Evolutionary conservation across 495 filamentous ascomycete genomes (phyloP), one percentile per base, ranked within the genome.

Genomic region (Talaromyces nanjingensis): DNA sequence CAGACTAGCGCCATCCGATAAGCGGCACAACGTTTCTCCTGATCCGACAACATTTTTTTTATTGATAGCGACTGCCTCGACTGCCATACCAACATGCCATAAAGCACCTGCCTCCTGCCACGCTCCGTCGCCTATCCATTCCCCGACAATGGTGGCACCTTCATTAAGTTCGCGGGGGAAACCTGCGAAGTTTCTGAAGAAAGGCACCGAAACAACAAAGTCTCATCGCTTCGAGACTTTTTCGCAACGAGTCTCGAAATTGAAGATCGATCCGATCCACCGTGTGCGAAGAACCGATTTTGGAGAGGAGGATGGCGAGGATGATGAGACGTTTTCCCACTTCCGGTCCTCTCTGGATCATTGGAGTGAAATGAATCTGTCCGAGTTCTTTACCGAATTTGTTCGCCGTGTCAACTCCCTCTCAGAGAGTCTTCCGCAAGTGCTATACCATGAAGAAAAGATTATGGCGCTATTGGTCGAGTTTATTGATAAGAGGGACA

Each of bases 161-260:
- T 81, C 83, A 62, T 84, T 85, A 64, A 86, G 86, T 64, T 85
- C 84, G 68, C 86, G 87, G 69, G 74, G 77, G 24, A 90, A 89
- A 76, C 79, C 86, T 70, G 82, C 80, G 61, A 87, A 87, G 75
- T 76, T 81, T 42, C 69, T 81, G 64, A 87, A 89, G 77, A 68
- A 67, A 57, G 75, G 84, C 65, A 96, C 92, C 8, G 78, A 80
- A 65, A 89, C 92, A 33, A 86, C 86, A 66, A 92, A 90, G 67
- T 86, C 88, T 33, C 90, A 96, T 73, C 83, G 89, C 73, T 98
- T 91, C 83, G 90, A 99, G 78, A 86, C 87, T 57, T 99, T 99
- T 76, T 92, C 90, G 39, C 81, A 87, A 73, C 96, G 97, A 72
- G 91, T 99, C 71, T 86, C 92, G 66, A 97, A 94, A 74, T 81